Base-by-base conservation (phyloP, 2,329 filamentous ascomycete genomes). In the Cercospora beticola region DNA sequence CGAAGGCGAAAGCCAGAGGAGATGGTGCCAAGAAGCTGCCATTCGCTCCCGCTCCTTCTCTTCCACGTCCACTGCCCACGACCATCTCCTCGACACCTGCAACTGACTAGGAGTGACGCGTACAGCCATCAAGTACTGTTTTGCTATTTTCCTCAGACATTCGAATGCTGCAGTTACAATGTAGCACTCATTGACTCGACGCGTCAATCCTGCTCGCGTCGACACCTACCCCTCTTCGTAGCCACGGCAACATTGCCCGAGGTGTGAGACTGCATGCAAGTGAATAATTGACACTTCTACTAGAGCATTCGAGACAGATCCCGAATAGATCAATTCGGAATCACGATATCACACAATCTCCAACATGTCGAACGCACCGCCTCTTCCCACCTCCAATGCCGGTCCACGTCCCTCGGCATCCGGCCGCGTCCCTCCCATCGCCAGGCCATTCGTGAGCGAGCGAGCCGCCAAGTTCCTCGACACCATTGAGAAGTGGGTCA, bases 401-500 rank as follows among this genome's bases (percentile, higher is more conserved):
- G 52, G 62, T 23, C 69, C 69, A 36, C 67, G 67, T 46, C 77
- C 77, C 68, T 78, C 81, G 69, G 86, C 87, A 74, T 85, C 86
- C 77, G 74, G 84, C 79, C 79, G 81, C 68, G 87, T 89, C 67
- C 87, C 87, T 56, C 79, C 82, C 65, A 86, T 89, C 74, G 87
- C 85, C 52, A 79, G 81, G 71, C 85, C 85, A n/a, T 87, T 86
- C 80, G 92, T 97, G 74, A 96, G 92, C 83, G 92, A 96, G 69
- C 86, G 88, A 77, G 94, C 94, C 62, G 92, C 90, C 82, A 89
- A 91, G 84, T 92, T 90, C 30, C 84, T 97, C 72, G 94, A 97
- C 78, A 80, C 92, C 71, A 69, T 98, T 73, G 92, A 94, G 83
- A 92, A 93, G 81, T 99, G 98, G 77, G 94, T 99, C 74, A 92